These are phyloP conservation scores for Apiotrichum laibachii DNA, from an alignment of 1,284 basidiomycete species.

Conservation along the genomic window DNA sequence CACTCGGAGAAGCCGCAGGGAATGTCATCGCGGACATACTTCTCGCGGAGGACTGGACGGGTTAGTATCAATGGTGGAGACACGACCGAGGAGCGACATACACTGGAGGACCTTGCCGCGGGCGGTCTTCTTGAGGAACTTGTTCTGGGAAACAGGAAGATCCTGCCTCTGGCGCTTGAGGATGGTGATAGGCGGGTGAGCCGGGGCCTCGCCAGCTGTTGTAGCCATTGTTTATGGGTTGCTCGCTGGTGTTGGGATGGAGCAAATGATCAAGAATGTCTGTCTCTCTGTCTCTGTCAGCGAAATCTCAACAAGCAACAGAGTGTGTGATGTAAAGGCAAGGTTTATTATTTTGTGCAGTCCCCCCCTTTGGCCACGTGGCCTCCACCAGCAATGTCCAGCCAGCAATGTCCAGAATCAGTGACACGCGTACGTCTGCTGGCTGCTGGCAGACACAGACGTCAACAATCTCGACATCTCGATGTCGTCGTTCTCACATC, in stretches of 20 bases:
- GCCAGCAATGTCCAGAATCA: no score
- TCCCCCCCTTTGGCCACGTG: no score
- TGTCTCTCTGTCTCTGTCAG: not conserved
- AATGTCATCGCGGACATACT: constrained; percentile 91
- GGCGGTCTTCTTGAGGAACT: constrained; percentile 93
- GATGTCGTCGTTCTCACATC: not conserved
- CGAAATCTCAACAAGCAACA: not conserved
- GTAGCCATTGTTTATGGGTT: constrained; percentile 16
- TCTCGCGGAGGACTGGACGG: constrained; percentile 75
- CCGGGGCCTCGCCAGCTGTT: constrained; percentile 13
- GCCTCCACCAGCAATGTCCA: no score
- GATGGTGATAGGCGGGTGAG: constrained; percentile 62
- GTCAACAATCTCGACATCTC: no score
- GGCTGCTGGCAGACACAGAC: no score
- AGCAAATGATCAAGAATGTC: not conserved
- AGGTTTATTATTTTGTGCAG: no score
- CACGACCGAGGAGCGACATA: constrained; percentile 41
- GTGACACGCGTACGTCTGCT: no score
- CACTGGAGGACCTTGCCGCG: constrained; percentile 91
- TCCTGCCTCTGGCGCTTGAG: constrained; percentile 71
- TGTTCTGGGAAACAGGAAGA: constrained; percentile 72
- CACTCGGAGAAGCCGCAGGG: constrained; percentile 82
- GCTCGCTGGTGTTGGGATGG: not conserved
- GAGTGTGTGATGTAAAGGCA: no score
- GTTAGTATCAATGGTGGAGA: not conserved